phyloP scores from a whole-genome alignment of 2,329 filamentous ascomycete genomes.

The Diplodia sapinea region DNA sequence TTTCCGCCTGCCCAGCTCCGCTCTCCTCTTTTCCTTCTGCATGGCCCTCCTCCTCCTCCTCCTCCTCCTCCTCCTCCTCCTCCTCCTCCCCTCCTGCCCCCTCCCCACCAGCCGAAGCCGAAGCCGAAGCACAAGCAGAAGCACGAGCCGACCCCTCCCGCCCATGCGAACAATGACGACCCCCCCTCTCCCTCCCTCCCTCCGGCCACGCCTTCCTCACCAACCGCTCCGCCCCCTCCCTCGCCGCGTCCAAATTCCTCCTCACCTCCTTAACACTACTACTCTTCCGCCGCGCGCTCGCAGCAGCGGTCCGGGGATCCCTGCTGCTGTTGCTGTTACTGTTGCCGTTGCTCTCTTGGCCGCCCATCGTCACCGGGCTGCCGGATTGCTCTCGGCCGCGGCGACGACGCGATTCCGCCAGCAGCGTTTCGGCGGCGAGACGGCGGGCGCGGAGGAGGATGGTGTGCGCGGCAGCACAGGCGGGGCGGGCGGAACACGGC shows the following conservation, averaged over 20 bases:
- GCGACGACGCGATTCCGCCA: slow-evolving; percentile 49
- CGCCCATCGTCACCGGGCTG: slow-evolving; percentile 49
- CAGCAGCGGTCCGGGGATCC: too few relatives aligned
- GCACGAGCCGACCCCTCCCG: neutral
- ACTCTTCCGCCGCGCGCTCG: slow-evolving; percentile 42
- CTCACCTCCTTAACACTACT: neutral
- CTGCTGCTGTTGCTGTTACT: slow-evolving; percentile 28
- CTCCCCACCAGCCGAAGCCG: too few relatives aligned
- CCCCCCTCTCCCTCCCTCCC: neutral
- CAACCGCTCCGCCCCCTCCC: slow-evolving; percentile 17
- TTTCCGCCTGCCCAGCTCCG: too few relatives aligned
- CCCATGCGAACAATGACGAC: too few relatives aligned
- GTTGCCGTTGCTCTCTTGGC: slow-evolving; percentile 50
- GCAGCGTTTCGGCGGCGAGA: slow-evolving; percentile 69
- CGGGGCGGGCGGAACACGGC: slow-evolving; percentile 41
- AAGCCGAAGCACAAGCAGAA: neutral
- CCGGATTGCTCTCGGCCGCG: slow-evolving; percentile 32
- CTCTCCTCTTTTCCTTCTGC: too few relatives aligned
- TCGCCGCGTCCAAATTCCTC: neutral
- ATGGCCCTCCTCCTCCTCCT: too few relatives aligned
- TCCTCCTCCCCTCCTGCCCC: neutral
- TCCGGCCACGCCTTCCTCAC: neutral
- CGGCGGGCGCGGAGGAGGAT: slow-evolving; percentile 73
- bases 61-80: too few relatives aligned
- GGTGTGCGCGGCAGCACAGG: slow-evolving; percentile 49